Percentiles rank a stretch among this genome's conserved stretches.
Conservation (phyloP, 106 monocot genomes). For the Phalaenopsis aphrodite region DNA sequence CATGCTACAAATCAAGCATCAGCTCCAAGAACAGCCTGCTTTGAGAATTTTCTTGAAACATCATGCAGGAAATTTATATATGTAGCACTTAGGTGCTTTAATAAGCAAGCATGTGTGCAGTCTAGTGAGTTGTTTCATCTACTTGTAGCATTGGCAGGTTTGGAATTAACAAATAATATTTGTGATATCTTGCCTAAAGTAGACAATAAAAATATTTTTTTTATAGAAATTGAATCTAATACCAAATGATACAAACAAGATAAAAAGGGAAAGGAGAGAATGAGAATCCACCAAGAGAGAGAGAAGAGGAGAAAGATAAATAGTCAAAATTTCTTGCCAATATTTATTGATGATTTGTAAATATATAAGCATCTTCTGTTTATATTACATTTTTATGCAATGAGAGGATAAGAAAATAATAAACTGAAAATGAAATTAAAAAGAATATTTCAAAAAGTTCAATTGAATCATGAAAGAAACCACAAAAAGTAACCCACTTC, state of each 20-base stretch:
- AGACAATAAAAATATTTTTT: not conserved
- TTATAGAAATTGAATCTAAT: not conserved
- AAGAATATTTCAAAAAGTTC: not conserved
- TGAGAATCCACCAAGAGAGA: not conserved
- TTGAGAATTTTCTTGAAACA: no score
- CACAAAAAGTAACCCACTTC: not conserved
- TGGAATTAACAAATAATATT: not conserved
- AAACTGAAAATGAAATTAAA: not conserved
- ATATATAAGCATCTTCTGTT: not conserved
- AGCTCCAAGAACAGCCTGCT: no score
- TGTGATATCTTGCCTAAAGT: not conserved
- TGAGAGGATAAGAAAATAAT: not conserved
- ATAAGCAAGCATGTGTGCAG: not conserved
- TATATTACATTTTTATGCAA: not conserved
- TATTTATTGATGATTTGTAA: not conserved
- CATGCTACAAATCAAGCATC: no score
- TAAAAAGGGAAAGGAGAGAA: not conserved
- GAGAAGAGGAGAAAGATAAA: not conserved
- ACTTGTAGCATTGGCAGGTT: not conserved
- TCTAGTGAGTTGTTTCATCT: not conserved
- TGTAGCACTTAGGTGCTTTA: no score
- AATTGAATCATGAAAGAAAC: not conserved
- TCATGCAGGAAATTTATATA: no score
- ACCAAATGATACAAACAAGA: not conserved
- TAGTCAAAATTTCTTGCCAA: not conserved